Conservation (phyloP, 2,329 filamentous ascomycete genomes). For the Beauveria sp. region DNA sequence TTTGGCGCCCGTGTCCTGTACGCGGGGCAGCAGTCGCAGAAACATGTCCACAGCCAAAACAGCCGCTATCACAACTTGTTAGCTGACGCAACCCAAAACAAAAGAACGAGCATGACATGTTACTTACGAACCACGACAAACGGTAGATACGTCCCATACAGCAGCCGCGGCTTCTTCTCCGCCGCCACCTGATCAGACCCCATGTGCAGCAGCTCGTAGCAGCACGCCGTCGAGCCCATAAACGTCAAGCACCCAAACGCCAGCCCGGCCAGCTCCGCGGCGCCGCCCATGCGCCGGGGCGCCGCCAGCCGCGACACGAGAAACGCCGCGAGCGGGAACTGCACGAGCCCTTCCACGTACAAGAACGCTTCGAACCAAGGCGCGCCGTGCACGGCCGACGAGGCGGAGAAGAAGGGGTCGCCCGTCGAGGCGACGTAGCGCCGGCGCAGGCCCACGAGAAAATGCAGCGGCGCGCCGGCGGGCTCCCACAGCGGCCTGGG, state of each 20-base stretch:
- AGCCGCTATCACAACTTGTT: slow-evolving; percentile 30
- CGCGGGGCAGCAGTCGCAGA: slow-evolving; percentile 37
- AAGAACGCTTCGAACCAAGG: slow-evolving; percentile 47
- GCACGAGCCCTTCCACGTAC: slow-evolving; percentile 41
- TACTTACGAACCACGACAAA: slow-evolving; percentile 47
- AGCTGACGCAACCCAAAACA: background rate
- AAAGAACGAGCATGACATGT: background rate
- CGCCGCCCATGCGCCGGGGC: slow-evolving; percentile 27
- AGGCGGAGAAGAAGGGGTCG: slow-evolving; percentile 43
- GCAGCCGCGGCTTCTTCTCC: slow-evolving; percentile 37
- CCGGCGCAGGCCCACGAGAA: slow-evolving; percentile 36
- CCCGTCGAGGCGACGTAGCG: slow-evolving; percentile 42
- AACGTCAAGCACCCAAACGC: slow-evolving; percentile 44
- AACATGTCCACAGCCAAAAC: slow-evolving; percentile 50
- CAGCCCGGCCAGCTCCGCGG: slow-evolving; percentile 42
- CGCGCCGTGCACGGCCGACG: slow-evolving; percentile 24
- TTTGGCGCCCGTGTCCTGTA: slow-evolving; percentile 34
- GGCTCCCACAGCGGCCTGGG: slow-evolving; percentile 37
- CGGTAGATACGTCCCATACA: slow-evolving; percentile 43
- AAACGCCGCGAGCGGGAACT: slow-evolving; percentile 44
- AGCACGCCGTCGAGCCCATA: slow-evolving; percentile 44
- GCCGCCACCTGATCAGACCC: slow-evolving; percentile 36
- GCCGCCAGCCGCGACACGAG: slow-evolving; percentile 34
- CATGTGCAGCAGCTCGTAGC: slow-evolving; percentile 43
- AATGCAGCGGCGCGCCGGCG: slow-evolving; percentile 37